Base-by-base conservation (phyloP, 805 yeast genomes). In the Zygosaccharomyces kombuchaensis region DNA sequence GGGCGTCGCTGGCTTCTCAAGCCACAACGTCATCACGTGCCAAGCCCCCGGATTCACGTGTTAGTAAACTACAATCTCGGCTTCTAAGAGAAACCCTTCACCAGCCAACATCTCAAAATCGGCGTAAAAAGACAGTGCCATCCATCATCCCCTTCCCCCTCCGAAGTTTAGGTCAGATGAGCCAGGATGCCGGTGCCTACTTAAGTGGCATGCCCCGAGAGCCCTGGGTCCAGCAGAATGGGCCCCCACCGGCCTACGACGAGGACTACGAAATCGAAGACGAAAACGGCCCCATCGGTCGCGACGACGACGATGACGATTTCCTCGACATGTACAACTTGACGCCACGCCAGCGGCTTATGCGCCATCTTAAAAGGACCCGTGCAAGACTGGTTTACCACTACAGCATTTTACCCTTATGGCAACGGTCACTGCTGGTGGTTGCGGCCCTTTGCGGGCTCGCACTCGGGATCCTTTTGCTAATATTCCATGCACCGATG, bases 271-370 rank as follows among this genome's bases (percentile, higher is more conserved):
- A 25, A 8, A 40, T 35, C 29, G 42, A 36, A 7, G 44, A 27
- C 9, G 47, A 47, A 25, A 43, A 32, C 17, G 35, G 22, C 14
- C 41, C 37, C 13, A 60, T 51, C n/a, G 65, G 14, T 22, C 44
- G 27, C 17, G 37, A 17, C 17, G 45, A 39, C 17, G 61, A 55
- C 17, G 65, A 64, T 12, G 60, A 61, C 25, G 56, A 65, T 35
- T 61, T 63, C 43, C 57, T 63, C 7, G 69, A 62, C 36, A 48
- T 62, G 27, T 65, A 65, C 51, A 54, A 60, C 38, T 43, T 65
- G 45, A 56, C 60, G 8, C 66, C 67, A 7, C 60, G 63, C 48
- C 63, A 63, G 47, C 54, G 68, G n/a, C n/a, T 62, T 22, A 9
- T 56, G 4, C 53, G 59, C 40, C 55, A 51, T 9, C 13, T 50